Evolutionary conservation across 1,139 yeast genomes (phyloP).

Genomic region (Suhomyces bokatorum): DNA sequence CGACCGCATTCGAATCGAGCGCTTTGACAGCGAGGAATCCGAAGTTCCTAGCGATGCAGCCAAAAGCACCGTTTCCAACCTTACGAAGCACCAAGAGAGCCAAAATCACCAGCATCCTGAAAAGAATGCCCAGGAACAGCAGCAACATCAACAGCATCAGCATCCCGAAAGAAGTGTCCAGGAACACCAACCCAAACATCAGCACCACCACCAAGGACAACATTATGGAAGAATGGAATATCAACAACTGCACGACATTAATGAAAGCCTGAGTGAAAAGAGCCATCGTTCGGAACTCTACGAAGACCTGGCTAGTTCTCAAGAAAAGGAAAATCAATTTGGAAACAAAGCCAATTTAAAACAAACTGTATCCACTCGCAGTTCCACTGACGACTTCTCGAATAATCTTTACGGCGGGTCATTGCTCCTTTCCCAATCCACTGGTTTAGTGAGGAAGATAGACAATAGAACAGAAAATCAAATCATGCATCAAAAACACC

Average conservation of each 20-base stretch:
- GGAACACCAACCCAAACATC: not conserved
- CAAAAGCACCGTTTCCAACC: not conserved
- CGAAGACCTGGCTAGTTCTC: slow-evolving; percentile 5
- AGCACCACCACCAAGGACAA: too few species aligned
- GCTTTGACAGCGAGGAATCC: not conserved
- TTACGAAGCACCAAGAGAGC: not conserved
- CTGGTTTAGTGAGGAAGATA: slow-evolving; percentile 43
- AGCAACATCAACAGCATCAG: not conserved
- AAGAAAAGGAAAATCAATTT: slow-evolving; percentile 4
- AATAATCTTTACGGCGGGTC: slow-evolving; percentile 47
- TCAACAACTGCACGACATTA: not conserved
- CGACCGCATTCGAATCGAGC: not conserved
- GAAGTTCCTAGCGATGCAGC: not conserved
- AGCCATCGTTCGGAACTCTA: slow-evolving; percentile 4
- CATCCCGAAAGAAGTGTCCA: not conserved
- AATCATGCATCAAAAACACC: slow-evolving; percentile 12
- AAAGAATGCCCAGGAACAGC: not conserved
- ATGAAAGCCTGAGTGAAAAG: not conserved
- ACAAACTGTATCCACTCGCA: slow-evolving; percentile 14
- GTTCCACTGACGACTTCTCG: slow-evolving; percentile 35
- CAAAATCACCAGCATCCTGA: not conserved
- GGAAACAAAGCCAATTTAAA: slow-evolving; percentile 2
- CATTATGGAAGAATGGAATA: not conserved
- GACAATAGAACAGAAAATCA: slow-evolving; percentile 23
- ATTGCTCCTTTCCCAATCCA: slow-evolving; percentile 45